Base-by-base conservation (phyloP, 768 basidiomycete genomes). In the Xerocomus potaroensis region DNA sequence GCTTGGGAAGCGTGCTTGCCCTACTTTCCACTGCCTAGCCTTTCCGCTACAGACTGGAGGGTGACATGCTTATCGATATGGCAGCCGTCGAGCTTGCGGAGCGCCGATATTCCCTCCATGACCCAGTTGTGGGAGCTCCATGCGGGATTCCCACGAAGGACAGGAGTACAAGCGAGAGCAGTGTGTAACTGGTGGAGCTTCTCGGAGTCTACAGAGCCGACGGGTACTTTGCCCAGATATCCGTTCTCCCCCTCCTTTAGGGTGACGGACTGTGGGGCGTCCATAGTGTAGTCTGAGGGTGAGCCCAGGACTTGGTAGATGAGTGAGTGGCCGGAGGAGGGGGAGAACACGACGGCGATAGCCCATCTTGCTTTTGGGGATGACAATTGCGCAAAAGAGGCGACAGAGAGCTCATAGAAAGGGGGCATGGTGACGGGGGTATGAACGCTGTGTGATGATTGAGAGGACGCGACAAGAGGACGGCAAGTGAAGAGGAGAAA, bases 201-300 rank as follows among this genome's bases (percentile, higher is more conserved):
- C 44, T 66, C 64, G 8, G 65, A 54, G 44, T 66, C 64, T 14
- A 57, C 66, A 2, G 39, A 11, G 15, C 64, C 64, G 22, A 66
- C 52, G 4, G 57, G 43, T 30, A 22, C 15, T 41, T 51, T 68
- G 37, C 54, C 44, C 45, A 42, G 5, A 30, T 65, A 65, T 16
- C 52, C 61, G 27, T 55, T 63, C 36, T 65, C 63, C 30, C 65
- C 65, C 34, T 45, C 55, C 39, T 59, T 61, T 6, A 66, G 55
- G 0, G 66, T 62, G 49, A 68, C 64, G 1, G 64, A 66, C 47
- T 66, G 64, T 1, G 64, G 64, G 1, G 54, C 66, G 15, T 68
- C 66, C 3, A 66, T 50, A 22, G 53, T 49, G 41, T 62, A 68
- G 54, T 66, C 59, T 31, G 55, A n/a, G 21, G 45, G 15, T 0